Conservation (phyloP, 148 eudicot genomes). For the Cornus florida region DNA sequence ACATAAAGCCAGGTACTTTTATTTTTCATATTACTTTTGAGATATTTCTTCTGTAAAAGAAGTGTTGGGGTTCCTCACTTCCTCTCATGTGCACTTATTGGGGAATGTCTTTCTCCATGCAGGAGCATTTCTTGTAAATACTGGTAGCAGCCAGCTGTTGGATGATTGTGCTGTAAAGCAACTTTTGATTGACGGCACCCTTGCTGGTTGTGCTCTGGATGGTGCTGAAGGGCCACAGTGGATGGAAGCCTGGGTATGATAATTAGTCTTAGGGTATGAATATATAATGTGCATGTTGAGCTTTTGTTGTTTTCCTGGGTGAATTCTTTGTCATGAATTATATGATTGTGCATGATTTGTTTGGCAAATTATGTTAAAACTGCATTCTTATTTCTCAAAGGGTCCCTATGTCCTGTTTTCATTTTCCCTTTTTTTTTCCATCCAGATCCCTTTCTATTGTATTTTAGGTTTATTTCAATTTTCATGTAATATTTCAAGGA, state of each 20-base stretch:
- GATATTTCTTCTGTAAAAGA: not conserved
- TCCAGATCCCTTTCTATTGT: not conserved
- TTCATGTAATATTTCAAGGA: not conserved
- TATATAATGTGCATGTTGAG: slow-evolving; percentile 8
- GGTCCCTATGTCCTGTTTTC: not conserved
- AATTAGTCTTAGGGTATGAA: slow-evolving; percentile 30
- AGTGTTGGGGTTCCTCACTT: not conserved
- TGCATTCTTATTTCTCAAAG: not conserved
- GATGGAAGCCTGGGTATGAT: slow-evolving; percentile 99
- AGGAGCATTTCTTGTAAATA: slow-evolving; percentile 95
- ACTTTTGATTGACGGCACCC: slow-evolving; percentile 86
- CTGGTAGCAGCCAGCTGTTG: slow-evolving; percentile 96
- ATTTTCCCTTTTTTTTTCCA: not conserved
- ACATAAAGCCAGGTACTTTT: slow-evolving; percentile 79
- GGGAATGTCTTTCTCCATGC: slow-evolving; percentile 18
- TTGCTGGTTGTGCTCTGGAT: slow-evolving; percentile 99
- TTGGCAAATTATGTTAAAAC: not conserved
- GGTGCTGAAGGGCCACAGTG: slow-evolving; percentile 99
- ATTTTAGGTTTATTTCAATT: not conserved
- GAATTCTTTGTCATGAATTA: not conserved
- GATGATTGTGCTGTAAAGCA: slow-evolving; percentile 99
- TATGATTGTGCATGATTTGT: not conserved
- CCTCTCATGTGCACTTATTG: slow-evolving; percentile 2
- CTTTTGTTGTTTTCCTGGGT: not conserved
- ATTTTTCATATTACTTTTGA: not conserved